Percentiles rank a stretch among this genome's conserved stretches.
These are phyloP conservation scores for Porodaedalea pini DNA, from an alignment of 1,284 basidiomycete genomes.

Conservation along the genomic window DNA sequence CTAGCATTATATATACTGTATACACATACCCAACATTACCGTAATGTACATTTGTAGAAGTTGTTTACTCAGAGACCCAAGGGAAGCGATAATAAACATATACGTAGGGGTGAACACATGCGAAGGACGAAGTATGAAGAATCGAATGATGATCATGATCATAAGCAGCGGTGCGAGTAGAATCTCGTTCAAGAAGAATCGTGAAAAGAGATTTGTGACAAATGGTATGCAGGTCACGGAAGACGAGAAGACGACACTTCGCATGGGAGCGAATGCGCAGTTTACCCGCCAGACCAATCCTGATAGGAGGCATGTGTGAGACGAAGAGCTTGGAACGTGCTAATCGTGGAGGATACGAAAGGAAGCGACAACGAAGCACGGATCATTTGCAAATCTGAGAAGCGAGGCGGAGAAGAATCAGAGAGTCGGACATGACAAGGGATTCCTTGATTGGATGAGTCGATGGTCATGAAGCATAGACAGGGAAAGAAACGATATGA, in stretches of 20 bases:
- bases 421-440: not conserved
- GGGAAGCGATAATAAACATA: too few relatives aligned
- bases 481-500: not conserved
- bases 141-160: not conserved
- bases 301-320: not conserved
- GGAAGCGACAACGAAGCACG: too few relatives aligned
- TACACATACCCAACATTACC: too few relatives aligned
- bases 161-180: not conserved
- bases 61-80: too few relatives aligned
- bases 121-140: not conserved
- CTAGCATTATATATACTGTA: too few relatives aligned
- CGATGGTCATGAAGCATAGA: not conserved
- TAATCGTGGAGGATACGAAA: not conserved
- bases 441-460: not conserved
- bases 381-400: too few relatives aligned
- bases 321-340: not conserved
- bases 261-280: not conserved
- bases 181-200: not conserved
- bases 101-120: too few relatives aligned
- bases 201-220: not conserved
- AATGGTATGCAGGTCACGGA: not conserved
- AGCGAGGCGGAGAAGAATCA: not conserved
- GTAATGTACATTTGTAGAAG: too few relatives aligned
- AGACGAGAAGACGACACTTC: not conserved
- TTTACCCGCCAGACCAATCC: too few relatives aligned